Evolutionary conservation across 805 yeast genomes (phyloP).

Genomic region (Yarrowia hollandica): DNA sequence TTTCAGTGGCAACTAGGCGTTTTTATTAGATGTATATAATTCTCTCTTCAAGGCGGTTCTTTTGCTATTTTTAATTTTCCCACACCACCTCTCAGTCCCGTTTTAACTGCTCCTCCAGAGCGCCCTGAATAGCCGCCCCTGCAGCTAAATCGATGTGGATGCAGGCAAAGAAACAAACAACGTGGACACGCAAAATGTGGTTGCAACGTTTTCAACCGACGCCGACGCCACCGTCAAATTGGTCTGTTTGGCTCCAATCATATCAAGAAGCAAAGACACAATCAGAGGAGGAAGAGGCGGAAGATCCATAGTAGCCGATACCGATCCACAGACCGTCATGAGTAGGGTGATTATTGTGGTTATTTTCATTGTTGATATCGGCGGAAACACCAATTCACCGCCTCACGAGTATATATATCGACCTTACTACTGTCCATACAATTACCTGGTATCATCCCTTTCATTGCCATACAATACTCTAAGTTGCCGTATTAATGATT

Average conservation of each 20-base stretch:
- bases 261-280: slow-evolving; percentile 5
- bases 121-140: too few species aligned
- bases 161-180: not conserved
- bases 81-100: not conserved
- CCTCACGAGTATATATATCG: too few species aligned
- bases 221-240: slow-evolving; percentile 5
- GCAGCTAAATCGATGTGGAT: slow-evolving; percentile 1
- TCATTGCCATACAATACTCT: too few species aligned
- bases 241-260: not conserved
- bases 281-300: slow-evolving; percentile 14
- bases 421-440: too few species aligned
- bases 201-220: not conserved
- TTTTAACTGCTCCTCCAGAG: too few species aligned
- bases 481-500: too few species aligned
- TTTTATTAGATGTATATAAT: not conserved
- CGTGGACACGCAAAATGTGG: not conserved
- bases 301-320: not conserved
- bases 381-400: too few species aligned
- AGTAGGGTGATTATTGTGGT: not conserved
- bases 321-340: not conserved
- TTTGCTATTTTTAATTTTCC: not conserved
- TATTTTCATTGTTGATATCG: not conserved
- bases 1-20: not conserved
- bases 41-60: not conserved
- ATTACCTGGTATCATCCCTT: too few species aligned